These are phyloP conservation scores for Gymnopilus dilepis DNA, from an alignment of 768 basidiomycete species.

Conservation along the genomic window DNA sequence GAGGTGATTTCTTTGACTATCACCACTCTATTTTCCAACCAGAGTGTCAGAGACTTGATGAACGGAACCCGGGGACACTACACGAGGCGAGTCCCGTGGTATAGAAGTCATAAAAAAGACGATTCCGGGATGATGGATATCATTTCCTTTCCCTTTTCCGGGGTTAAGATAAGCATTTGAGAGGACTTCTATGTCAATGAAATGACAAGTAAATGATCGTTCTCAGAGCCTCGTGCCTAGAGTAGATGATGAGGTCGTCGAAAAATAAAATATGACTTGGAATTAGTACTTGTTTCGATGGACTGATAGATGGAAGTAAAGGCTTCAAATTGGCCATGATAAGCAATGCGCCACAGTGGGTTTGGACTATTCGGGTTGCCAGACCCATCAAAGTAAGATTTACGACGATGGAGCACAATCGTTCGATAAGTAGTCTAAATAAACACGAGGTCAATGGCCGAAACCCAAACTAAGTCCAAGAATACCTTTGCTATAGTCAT, in stretches of 20 bases:
- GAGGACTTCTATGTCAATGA: slow-evolving; percentile 2
- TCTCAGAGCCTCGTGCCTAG: slow-evolving; percentile 6
- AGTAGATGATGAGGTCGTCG: neutral
- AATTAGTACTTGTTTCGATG: neutral
- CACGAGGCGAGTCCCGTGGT: slow-evolving; percentile 22
- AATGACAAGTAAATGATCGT: slow-evolving; percentile 5
- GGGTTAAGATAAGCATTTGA: slow-evolving; percentile 9
- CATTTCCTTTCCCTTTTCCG: neutral
- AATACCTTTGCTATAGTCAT: neutral
- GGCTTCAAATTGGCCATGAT: neutral
- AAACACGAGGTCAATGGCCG: neutral
- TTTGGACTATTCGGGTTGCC: neutral
- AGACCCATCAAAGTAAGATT: neutral
- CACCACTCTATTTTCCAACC: slow-evolving; percentile 10
- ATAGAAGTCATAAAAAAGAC: slow-evolving; percentile 4
- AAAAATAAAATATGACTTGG: neutral
- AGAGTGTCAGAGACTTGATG: slow-evolving; percentile 15
- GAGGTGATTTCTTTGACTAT: neutral
- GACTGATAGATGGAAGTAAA: neutral
- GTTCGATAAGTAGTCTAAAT: neutral
- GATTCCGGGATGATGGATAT: slow-evolving; percentile 1
- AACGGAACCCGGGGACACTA: slow-evolving; percentile 13
- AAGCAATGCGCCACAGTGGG: slow-evolving; percentile 3
- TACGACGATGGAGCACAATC: neutral
- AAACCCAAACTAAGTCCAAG: neutral